Percentiles rank a stretch among this genome's conserved stretches.
Evolutionary conservation across 495 filamentous ascomycete species (phyloP).

Genomic region (Staphylotrichum tortipilum): DNA sequence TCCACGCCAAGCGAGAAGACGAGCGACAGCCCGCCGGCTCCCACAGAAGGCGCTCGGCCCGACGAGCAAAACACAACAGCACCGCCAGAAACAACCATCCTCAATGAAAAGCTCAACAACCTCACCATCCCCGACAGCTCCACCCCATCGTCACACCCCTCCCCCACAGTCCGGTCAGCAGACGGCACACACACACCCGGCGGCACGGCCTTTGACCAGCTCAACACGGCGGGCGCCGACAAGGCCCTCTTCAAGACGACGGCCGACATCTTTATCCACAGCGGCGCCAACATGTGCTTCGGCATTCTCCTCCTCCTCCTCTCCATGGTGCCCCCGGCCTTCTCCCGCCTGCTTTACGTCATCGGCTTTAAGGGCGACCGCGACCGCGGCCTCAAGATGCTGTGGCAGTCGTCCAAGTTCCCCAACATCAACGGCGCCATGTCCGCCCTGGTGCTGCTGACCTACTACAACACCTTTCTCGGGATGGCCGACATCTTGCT

Average conservation of each 20-base stretch:
- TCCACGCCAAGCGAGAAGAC: not conserved
- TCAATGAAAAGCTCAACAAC: constrained; percentile 18
- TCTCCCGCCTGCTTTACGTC: constrained; percentile 72
- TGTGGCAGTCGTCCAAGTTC: constrained; percentile 88
- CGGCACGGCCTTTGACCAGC: constrained; percentile 3
- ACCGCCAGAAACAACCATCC: not conserved
- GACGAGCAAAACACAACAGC: too few relatives aligned
- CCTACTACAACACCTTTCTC: constrained; percentile 79
- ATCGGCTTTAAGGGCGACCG: constrained; percentile 91
- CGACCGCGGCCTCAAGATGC: constrained; percentile 69
- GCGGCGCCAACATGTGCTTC: constrained; percentile 80
- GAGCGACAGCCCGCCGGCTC: too few relatives aligned
- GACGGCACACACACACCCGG: not conserved
- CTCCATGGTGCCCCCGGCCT: constrained; percentile 84
- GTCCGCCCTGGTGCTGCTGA: constrained; percentile 69
- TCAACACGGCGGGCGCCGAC: constrained; percentile 24
- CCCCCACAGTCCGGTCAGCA: not conserved
- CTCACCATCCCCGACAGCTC: not conserved
- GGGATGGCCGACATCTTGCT: constrained; percentile 84
- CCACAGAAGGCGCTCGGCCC: too few relatives aligned
- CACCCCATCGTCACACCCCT: not conserved
- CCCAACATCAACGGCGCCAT: constrained; percentile 87
- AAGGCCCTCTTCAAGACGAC: constrained; percentile 52
- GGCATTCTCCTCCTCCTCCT: constrained; percentile 77
- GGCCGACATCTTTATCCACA: constrained; percentile 80